These are phyloP conservation scores for Ilyonectria mors-panacis DNA, from an alignment of 2,329 filamentous ascomycete genomes.

Conservation along the genomic window DNA sequence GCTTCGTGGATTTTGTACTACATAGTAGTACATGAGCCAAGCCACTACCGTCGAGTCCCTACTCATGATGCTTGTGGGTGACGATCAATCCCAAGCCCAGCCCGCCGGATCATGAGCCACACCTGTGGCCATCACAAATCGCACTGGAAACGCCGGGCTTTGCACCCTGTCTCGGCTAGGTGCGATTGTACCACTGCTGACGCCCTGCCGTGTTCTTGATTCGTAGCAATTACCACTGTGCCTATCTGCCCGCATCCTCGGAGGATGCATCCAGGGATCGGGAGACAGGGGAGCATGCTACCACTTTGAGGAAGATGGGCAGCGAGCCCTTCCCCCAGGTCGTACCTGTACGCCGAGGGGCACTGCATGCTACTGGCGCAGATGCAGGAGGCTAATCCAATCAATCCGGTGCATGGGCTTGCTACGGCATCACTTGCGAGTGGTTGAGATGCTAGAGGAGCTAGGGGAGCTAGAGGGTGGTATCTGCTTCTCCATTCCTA, in stretches of 20 bases:
- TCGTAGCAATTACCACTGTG: not conserved
- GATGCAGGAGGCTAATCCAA: not conserved
- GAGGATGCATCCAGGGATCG: slow-evolving; percentile 12
- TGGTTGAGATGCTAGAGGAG: not conserved
- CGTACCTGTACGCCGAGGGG: slow-evolving; percentile 10
- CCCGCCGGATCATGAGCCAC: slow-evolving; percentile 8
- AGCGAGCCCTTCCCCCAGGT: slow-evolving; percentile 3
- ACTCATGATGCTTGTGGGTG: slow-evolving; percentile 1
- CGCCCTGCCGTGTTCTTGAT: not conserved
- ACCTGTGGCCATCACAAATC: not conserved
- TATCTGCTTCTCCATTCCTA: slow-evolving; percentile 13
- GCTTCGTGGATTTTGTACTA: slow-evolving; percentile 7
- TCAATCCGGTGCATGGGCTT: slow-evolving; percentile 5
- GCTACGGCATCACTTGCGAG: slow-evolving; percentile 28
- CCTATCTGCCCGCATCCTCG: not conserved
- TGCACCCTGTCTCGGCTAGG: not conserved
- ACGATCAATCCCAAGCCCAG: slow-evolving; percentile 6
- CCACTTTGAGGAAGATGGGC: not conserved
- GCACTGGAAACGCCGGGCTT: not conserved
- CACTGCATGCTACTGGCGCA: slow-evolving; percentile 6
- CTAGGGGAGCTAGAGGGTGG: too few relatives aligned
- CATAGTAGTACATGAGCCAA: not conserved
- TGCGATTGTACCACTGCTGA: not conserved
- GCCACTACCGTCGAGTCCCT: slow-evolving; percentile 4
- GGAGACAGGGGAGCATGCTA: slow-evolving; percentile 5